These are phyloP conservation scores for Acrocalymma vagum DNA, from an alignment of 2,329 filamentous ascomycete genomes.

Conservation along the genomic window DNA sequence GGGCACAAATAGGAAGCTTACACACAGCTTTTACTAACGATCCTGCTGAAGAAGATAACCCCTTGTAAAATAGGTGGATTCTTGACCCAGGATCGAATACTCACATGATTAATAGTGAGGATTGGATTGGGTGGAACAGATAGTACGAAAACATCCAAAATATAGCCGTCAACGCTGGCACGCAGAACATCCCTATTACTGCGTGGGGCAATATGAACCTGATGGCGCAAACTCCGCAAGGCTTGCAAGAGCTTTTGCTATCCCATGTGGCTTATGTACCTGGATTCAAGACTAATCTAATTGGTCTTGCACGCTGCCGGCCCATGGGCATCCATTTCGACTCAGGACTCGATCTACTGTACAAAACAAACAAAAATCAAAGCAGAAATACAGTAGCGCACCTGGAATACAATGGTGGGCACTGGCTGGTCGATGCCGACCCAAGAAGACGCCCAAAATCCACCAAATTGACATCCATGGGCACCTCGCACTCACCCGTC, in stretches of 20 bases:
- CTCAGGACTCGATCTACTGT: constrained; percentile 13
- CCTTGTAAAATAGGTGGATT: constrained; percentile 11
- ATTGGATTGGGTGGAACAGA: constrained; percentile 5
- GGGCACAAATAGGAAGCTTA: too few relatives aligned
- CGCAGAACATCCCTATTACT: constrained; percentile 6
- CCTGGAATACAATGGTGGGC: constrained; percentile 10
- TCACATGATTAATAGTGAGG: not conserved
- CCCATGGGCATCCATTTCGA: constrained; percentile 11
- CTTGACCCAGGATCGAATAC: constrained; percentile 9
- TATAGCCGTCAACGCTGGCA: constrained; percentile 9
- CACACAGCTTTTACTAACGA: too few relatives aligned
- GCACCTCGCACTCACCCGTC: constrained; percentile 3
- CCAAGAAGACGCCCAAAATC: too few relatives aligned
- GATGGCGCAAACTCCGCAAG: constrained; percentile 1
- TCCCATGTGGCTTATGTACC: constrained; percentile 13
- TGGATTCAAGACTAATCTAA: constrained; percentile 13
- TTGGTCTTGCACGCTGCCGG: constrained; percentile 10
- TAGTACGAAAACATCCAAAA: too few relatives aligned
- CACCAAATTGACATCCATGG: too few relatives aligned
- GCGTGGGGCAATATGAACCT: constrained; percentile 7
- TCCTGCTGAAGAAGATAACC: too few relatives aligned
- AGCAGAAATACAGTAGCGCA: constrained; percentile 7
- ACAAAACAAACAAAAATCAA: not conserved
- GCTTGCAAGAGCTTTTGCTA: constrained; percentile 1
- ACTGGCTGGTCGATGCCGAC: constrained; percentile 13